Evolutionary conservation across 2,329 filamentous ascomycete genomes (phyloP).

Genomic region (Scleromitrula shiraiana): DNA sequence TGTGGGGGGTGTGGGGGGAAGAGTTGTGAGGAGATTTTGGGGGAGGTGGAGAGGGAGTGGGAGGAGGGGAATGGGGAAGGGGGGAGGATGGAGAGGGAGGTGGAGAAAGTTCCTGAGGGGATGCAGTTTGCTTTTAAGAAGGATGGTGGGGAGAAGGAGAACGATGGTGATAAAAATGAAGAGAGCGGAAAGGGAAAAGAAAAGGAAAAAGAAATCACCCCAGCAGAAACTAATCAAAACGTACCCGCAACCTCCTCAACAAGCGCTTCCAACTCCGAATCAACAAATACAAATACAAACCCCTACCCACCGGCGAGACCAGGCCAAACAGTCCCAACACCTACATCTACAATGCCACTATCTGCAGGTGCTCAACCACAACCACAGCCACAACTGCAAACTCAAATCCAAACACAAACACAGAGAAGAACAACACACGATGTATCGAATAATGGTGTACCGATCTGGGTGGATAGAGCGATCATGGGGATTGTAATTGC

Average conservation of each 20-base stretch:
- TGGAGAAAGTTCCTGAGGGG: conserved; percentile 1
- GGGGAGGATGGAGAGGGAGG: conserved; percentile 45
- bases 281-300: conserved; percentile 27
- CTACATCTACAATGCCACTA: conserved; percentile 20
- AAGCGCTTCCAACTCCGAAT: no score
- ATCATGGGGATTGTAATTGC: conserved; percentile 67
- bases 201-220: background rate
- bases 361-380: background rate
- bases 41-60: conserved; percentile 47
- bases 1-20: conserved; percentile 63
- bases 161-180: background rate
- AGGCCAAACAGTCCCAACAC: conserved; percentile 30
- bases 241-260: background rate
- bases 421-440: conserved; percentile 17
- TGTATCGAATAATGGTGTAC: conserved; percentile 43
- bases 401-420: background rate
- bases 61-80: conserved; percentile 46
- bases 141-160: conserved; percentile 22
- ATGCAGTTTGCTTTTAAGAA: conserved; percentile 2
- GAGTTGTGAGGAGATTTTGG: conserved; percentile 66
- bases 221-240: background rate
- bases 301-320: conserved; percentile 29
- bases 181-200: conserved; percentile 65
- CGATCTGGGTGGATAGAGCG: conserved; percentile 71
- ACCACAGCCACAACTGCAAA: no score